Evolutionary conservation across 768 basidiomycete species (phyloP).

Genomic region (Tylopilus rubrobrunneus): DNA sequence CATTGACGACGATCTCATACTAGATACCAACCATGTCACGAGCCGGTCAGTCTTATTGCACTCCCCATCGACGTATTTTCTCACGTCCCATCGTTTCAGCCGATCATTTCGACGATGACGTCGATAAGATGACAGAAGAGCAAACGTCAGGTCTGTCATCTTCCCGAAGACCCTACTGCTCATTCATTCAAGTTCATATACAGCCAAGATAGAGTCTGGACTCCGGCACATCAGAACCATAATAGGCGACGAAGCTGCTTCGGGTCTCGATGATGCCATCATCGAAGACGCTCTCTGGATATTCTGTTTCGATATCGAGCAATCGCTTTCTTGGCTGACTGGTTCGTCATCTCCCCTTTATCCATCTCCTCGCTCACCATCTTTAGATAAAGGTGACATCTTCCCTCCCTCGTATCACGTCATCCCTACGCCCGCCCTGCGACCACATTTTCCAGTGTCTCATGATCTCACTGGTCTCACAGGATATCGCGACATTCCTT

Average conservation of each 20-base stretch:
- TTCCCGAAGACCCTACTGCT: background rate
- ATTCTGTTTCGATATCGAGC: constrained; percentile 78
- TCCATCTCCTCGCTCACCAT: background rate
- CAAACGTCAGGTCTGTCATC: background rate
- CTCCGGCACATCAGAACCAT: constrained; percentile 64
- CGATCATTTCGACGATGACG: constrained; percentile 76
- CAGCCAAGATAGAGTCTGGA: constrained; percentile 67
- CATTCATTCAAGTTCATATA: constrained; percentile 8
- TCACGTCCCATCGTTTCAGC: constrained; percentile 40
- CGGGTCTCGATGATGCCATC: constrained; percentile 66
- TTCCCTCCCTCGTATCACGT: background rate
- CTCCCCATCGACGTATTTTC: background rate
- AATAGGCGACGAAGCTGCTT: constrained; percentile 60
- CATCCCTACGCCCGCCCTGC: background rate
- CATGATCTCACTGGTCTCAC: constrained; percentile 15
- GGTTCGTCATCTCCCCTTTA: constrained; percentile 43
- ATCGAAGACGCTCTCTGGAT: constrained; percentile 86
- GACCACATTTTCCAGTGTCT: constrained; percentile 17
- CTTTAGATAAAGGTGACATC: constrained; percentile 38
- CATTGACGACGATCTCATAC: background rate
- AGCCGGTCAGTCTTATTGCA: constrained; percentile 36
- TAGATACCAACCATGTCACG: background rate
- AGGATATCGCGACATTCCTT: constrained; percentile 21
- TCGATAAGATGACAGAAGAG: constrained; percentile 78
- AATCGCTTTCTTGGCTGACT: constrained; percentile 68